Evolutionary conservation across 2,329 filamentous ascomycete species (phyloP).

Genomic region (Mollisia scopiformis): DNA sequence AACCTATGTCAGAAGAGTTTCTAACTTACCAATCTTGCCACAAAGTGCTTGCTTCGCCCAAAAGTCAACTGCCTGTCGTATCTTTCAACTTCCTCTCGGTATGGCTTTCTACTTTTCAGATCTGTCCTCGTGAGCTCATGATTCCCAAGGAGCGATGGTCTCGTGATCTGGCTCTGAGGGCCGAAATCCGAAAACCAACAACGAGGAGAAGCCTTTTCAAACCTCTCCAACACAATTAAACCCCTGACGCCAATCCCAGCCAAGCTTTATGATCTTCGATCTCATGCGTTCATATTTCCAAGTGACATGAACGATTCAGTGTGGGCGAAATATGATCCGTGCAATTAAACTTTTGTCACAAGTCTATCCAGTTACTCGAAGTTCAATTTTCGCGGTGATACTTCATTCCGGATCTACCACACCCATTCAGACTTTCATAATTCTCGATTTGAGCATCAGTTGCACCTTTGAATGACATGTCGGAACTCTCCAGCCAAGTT

Average conservation of each 20-base stretch:
- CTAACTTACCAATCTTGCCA: too few species aligned
- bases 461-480: neutral
- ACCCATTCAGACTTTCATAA: neutral
- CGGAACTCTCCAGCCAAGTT: neutral
- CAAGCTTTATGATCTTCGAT: slow-evolving; percentile 1
- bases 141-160: neutral
- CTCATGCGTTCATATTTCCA: neutral
- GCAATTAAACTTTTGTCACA: neutral
- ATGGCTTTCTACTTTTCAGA: too few species aligned
- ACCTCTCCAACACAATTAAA: neutral
- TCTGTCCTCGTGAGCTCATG: too few species aligned
- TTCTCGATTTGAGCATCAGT: neutral
- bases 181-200: neutral
- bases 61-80: too few species aligned
- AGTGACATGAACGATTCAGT: neutral
- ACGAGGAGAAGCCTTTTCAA: neutral
- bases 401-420: neutral
- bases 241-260: neutral
- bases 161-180: neutral
- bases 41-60: too few species aligned
- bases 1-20: too few species aligned
- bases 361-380: neutral
- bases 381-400: neutral
- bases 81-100: too few species aligned
- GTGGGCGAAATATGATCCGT: neutral